Base-by-base conservation (phyloP, 805 yeast genomes). In the Nakazawaea wyomingensis region DNA sequence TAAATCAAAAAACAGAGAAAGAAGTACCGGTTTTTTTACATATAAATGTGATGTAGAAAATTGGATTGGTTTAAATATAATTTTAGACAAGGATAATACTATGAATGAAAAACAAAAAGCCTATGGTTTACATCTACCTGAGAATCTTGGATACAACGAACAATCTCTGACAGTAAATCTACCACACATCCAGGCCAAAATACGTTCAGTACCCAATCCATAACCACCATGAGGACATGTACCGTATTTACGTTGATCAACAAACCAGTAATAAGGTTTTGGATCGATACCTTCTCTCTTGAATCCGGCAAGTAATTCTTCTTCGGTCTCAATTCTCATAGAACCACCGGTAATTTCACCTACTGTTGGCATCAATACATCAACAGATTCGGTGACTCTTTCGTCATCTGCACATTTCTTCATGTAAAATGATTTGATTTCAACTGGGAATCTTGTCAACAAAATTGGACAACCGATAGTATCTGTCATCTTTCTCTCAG, bases 341-440 rank as follows among this genome's bases (percentile, higher is more conserved):
- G 98, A 91, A 47, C 99, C 99, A 65, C 99, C 99, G 36, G 95
- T 87, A 58, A 93, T 85, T 70, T 93, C 99, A 62, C 99, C 99
- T 46, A 93, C 99, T 55, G 87, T 91, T 56, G 99, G 99, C 96
- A 93, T 90, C 62, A 93, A 75, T 29, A 93, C 96, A 66, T 93
- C 99, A 35, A 93, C 99, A 40, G 96, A 86, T 69, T 95, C 99
- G 44, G 99, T 93, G 57, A 93, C 97, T 59, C 96, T 78, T 47
- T 82, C 83, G 60, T 91, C 98, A 57, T 88, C 96, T 5, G 64
- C 60, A 66, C 96, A 87, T 65, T 81, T 87, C 70, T 85, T 80
- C 99, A 93, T 93, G 83, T 93, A 93, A 77, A 93, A 93, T 5
- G 98, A 88, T 68, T 93, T 93, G 72, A 93, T 87, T 65, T 84